Base-by-base conservation (phyloP, 1,284 basidiomycete genomes). In the Rhodotorula sp. region DNA sequence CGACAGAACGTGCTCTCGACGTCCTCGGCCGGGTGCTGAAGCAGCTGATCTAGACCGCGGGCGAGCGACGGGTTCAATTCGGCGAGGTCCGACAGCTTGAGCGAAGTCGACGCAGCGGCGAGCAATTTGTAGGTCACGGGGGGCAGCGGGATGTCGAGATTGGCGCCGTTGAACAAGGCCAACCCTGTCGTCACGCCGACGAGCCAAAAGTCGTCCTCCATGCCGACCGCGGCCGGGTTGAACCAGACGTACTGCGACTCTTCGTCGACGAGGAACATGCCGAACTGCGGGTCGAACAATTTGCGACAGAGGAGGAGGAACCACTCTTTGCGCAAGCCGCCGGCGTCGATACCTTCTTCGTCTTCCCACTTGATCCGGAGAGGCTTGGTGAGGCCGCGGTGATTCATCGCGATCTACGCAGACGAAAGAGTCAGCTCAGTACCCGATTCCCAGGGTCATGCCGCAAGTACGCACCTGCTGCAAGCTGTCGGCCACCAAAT, bases 271-370 rank as follows among this genome's bases (percentile, higher is more conserved):
- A 56, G 7, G 59, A 78, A 79, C 78, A 79, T 79, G 58, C 78
- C 77, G 56, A 59, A 75, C 50, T 72, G 69, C 1, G 77, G 72
- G 59, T 71, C 74, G 31, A 78, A 70, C 8, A 79, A 60, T 28
- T 77, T 70, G 8, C 77, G 72, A 7, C 73, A 74, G 1, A 79
- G 60, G 18, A 78, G 65, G 10, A 79, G 68, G 67, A 79, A 78
- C 78, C 78, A 79, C 54, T 79, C 78, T n/a, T 79, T 79, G 10
- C 73, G 45, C 3, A 74, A 45, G 0, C 73, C 73, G 19, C 73
- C 72, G 0, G 76, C 77, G 47, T 79, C 77, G 31, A 79, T 57
- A 1, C 78, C 77, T 38, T 78, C 78, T 67, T 79, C 78, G 14
- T 68, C 77, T 21, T 72, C 72, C 57, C 79, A 79, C 15, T 49